Evolutionary conservation across 805 yeast genomes (phyloP), one percentile per base, ranked within the genome.

Genomic region (Pichia phayaonensis): DNA sequence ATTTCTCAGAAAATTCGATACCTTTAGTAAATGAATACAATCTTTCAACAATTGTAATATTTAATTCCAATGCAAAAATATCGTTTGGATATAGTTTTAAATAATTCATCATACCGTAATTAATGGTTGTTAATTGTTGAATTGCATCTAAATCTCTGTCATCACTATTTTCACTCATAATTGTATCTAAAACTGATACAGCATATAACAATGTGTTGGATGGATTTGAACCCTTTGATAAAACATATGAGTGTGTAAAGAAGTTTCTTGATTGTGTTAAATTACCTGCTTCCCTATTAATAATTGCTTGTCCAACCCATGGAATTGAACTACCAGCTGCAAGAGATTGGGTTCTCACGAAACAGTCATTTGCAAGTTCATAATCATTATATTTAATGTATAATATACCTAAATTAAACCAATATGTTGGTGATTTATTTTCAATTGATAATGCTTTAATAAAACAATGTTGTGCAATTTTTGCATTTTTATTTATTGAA

Each of bases 381-480:
- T 72, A 57, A 62, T 92, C 98, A 3, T 81, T 81, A 50, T 76
- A 73, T 29, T 77, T 72, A 51, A 92, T 67, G 57, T 86, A 90
- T 36, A 94, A 70, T 8, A 86, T 76, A 0, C 95, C 97, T 51
- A 94, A 69, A 58, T 88, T 87, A 16, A 83, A 75, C 97, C 97
- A 94, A 6, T 83, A 76, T 18, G 69, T 69, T 4, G 84, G 77
- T 50, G 86, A 86, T 48, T 79, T 78, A 8, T 86, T 78, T 45
- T 86, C 83, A 40, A 90, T 66, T 0, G 86, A 74, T 2, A 83
- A 68, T 0, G 97, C 90, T 55, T 87, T 84, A 58, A 94, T 86
- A 59, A 86, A 88, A 64, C 97, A 89, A 68, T 94, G 99, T 66
- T 94, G 99, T 0, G 97, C 73, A 8, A 88, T 85, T 45, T 77